Conservation (phyloP, 805 yeast species). For the Candida dajiaensis region DNA sequence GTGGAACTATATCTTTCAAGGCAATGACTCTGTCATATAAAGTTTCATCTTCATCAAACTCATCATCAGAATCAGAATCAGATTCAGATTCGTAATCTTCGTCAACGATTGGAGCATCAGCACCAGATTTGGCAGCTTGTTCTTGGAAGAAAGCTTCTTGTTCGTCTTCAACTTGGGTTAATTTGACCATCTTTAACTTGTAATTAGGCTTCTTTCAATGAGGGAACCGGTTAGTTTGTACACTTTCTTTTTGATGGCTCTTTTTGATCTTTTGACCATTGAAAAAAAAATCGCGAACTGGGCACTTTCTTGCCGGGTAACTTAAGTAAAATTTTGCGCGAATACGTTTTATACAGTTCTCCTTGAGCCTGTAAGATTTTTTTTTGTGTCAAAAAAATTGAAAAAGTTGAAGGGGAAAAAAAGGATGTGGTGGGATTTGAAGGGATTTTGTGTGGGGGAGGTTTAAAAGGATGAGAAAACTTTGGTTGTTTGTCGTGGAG, state of each 20-base stretch:
- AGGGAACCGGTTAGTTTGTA: not conserved
- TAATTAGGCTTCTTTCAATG: not conserved
- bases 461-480: too few relatives aligned
- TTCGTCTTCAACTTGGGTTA: conserved; percentile 63
- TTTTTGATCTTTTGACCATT: not conserved
- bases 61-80: conserved; percentile 30
- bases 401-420: too few relatives aligned
- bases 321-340: not conserved
- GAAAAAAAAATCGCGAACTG: not conserved
- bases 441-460: too few relatives aligned
- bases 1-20: conserved; percentile 86
- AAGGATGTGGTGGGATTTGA: too few relatives aligned
- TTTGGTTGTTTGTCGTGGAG: too few relatives aligned
- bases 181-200: conserved; percentile 54
- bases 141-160: conserved; percentile 29
- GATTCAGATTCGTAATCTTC: conserved; percentile 49
- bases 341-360: not conserved
- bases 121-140: conserved; percentile 27
- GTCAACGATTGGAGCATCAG: conserved; percentile 31
- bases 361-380: too few relatives aligned
- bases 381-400: not conserved
- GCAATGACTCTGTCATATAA: conserved; percentile 84
- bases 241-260: not conserved
- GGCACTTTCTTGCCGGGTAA: not conserved
- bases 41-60: conserved; percentile 70